Percentiles rank a stretch among this genome's conserved stretches.
These are phyloP conservation scores for Moniliella sp. DNA, from an alignment of 1,284 basidiomycete genomes.

Conservation along the genomic window DNA sequence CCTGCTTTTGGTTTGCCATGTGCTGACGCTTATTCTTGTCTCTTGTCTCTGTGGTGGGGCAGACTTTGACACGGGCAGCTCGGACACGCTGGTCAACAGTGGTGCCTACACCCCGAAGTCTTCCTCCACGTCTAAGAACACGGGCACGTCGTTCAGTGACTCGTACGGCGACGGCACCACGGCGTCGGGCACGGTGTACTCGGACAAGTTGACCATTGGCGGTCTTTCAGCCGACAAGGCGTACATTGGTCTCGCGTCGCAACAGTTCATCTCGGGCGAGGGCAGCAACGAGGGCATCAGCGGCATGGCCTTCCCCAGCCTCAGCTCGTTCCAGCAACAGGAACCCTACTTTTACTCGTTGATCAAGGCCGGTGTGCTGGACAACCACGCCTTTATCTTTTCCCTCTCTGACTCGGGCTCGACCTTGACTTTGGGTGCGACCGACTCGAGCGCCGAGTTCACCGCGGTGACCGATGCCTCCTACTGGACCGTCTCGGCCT, in stretches of 20 bases:
- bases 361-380: slow-evolving; percentile 2
- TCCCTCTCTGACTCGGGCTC: slow-evolving; percentile 40
- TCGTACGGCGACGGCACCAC: slow-evolving; percentile 39
- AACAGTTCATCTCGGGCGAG: slow-evolving; percentile 13
- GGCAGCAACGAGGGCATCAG: slow-evolving; percentile 22
- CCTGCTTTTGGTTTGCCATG: too few species aligned
- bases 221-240: slow-evolving; percentile 29
- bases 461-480: background rate
- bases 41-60: too few species aligned
- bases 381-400: slow-evolving; percentile 40
- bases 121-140: background rate
- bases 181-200: slow-evolving; percentile 40
- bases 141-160: background rate
- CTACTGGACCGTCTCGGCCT: slow-evolving; percentile 13
- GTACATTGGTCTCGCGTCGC: slow-evolving; percentile 32
- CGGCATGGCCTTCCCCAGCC: slow-evolving; percentile 17
- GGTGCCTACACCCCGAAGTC: slow-evolving; percentile 1
- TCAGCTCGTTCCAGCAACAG: background rate
- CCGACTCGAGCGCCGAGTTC: slow-evolving; percentile 27
- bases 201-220: slow-evolving; percentile 38
- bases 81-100: slow-evolving; percentile 1
- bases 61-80: background rate
- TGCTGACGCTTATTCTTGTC: too few species aligned
- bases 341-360: background rate
- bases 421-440: slow-evolving; percentile 42